Evolutionary conservation across 2,329 filamentous ascomycete genomes (phyloP), one percentile per base, ranked within the genome.

Genomic region (Graphilbum fragrans): DNA sequence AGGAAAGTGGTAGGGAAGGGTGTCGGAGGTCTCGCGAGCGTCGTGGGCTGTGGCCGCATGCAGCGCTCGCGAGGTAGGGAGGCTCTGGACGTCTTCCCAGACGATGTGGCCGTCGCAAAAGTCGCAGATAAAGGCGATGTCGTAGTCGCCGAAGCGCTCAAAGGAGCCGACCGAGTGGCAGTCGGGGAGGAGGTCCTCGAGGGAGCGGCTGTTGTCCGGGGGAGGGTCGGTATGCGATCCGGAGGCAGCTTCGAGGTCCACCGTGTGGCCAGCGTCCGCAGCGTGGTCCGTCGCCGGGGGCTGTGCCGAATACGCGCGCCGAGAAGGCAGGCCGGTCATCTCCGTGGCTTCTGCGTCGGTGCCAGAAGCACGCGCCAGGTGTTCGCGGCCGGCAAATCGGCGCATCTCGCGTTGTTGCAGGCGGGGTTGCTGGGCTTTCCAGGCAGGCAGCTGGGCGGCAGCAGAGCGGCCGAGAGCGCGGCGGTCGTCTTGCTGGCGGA

Each of bases 21-120:
- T 47, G n/a, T n/a, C n/a, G n/a, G n/a, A n/a, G n/a, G n/a, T n/a
- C n/a, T n/a, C n/a, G n/a, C 43, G 10, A 46, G 41, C 31, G 18
- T 22, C 38, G 35, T n/a, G 29, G 37, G 39, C 40, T 17, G 5
- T n/a, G n/a, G n/a, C n/a, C n/a, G n/a, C n/a, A n/a, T n/a, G 14
- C 29, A 31, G 21, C 9, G 58, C 53, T 29, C 70, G 58, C 41
- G 60, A 55, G 2, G 66, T 66, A 6, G 73, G 72, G 58, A 77
- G 69, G 38, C 57, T 59, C 47, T 66, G 62, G 25, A 77, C 50
- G 51, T 78, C 70, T 43, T 71, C 64, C 74, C 74, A 77, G 19
- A 77, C 57, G 20, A 77, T 58, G 51, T 72, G 71, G 2, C 74
- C 74, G 52, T 77, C 72, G 57, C 74, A 77, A 52, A 69, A 77